Base-by-base conservation (phyloP, 441 rosid species). In the Gossypium schwendimanii region DNA sequence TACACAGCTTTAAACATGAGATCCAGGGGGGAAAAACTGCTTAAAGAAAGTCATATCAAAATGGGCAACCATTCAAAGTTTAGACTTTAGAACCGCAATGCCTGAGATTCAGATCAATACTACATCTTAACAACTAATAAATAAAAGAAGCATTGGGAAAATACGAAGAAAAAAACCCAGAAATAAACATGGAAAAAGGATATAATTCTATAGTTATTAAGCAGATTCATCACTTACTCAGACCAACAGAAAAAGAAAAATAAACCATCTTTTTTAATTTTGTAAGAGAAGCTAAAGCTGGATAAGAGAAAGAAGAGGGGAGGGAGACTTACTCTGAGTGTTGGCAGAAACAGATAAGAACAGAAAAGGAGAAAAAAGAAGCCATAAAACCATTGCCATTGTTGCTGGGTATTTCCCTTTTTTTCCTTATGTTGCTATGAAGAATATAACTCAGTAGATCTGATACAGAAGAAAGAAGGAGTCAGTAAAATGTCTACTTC, bases 301-400 rank as follows among this genome's bases (percentile, higher is more conserved):
- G 70, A 58, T 65, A 6, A 4, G 64, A 0, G 69, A 8, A 45
- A 21, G 24, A 12, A 39, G 54, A 47, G 9, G 10, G 12, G 15
- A 26, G n/a, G 28, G 66, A 52, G 65, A 44, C 85, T 85, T 73
- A 89, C 93, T 36, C 6, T 81, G 86, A 60, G 76, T 55, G 23
- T 67, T 55, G 18, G 87, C 89, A 65, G 85, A 75, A 70, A 79
- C 81, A 49, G 81, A 72, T 63, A 82, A 24, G 67, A 78, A 77
- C 47, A 81, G 79, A 41, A 79, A 69, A 26, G 80, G 23, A 70
- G 84, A 49, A 21, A 81, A 31, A 44, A 81, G 59, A 69, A 73
- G 55, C 73, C 74, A 76, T 36, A 81, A 63, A 63, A 45, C 59
- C 61, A 75, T 41, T 59, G 79, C 79, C 66, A 72, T 62, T 58